Conservation (phyloP, 169 alveolate species). For the Pseudocohnilembus persalinus region DNA sequence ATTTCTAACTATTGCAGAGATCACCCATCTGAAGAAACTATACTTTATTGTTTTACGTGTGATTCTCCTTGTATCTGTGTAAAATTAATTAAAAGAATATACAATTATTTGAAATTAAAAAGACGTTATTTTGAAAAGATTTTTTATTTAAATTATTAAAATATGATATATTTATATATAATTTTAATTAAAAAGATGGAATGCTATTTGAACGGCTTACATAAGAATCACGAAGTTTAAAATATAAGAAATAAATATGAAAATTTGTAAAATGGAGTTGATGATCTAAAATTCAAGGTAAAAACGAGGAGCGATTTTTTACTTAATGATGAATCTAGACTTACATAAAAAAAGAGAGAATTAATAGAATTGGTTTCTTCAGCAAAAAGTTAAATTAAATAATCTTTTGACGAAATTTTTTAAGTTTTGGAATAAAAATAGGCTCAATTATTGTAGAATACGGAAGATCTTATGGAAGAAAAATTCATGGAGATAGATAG, state of each 20-base stretch:
- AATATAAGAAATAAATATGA: slow-evolving; percentile 25
- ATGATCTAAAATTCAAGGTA: not conserved
- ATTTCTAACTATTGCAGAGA: too few species aligned
- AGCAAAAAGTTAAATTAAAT: slow-evolving; percentile 23
- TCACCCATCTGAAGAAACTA: slow-evolving; percentile 24
- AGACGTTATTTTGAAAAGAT: too few species aligned
- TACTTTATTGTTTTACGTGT: slow-evolving; percentile 34
- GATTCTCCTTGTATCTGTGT: slow-evolving; percentile 26
- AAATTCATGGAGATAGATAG: slow-evolving; percentile 32
- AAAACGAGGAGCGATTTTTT: slow-evolving; percentile 18
- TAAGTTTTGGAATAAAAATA: slow-evolving; percentile 12
- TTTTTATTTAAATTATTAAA: too few species aligned
- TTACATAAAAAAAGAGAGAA: slow-evolving; percentile 26
- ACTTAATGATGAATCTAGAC: slow-evolving; percentile 23
- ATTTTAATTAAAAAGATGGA: slow-evolving; percentile 25
- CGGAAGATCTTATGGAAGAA: slow-evolving; percentile 35
- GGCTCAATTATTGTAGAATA: slow-evolving; percentile 19
- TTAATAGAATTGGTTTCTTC: slow-evolving; percentile 16
- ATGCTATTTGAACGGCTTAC: slow-evolving; percentile 33
- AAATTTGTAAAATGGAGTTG: slow-evolving; percentile 8
- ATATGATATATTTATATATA: too few species aligned
- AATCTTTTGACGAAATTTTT: slow-evolving; percentile 22
- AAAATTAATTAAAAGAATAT: too few species aligned
- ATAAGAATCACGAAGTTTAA: slow-evolving; percentile 35
- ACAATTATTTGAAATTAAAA: too few species aligned